Evolutionary conservation across 495 filamentous ascomycete genomes (phyloP).

Genomic region (Podospora pseudoanserina): DNA sequence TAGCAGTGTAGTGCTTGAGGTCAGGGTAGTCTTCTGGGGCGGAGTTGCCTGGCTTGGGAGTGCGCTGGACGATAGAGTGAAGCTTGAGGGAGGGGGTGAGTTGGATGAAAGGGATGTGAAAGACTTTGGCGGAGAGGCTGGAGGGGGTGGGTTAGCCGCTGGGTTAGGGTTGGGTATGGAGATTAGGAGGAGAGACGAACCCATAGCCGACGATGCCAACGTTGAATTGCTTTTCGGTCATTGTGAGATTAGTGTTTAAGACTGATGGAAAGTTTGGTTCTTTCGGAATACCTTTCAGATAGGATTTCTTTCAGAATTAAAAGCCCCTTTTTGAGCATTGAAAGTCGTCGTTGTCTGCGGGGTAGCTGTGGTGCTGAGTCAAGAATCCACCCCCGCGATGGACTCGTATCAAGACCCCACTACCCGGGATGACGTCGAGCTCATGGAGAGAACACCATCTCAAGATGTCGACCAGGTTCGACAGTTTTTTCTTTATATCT

Average conservation of each 20-base stretch:
- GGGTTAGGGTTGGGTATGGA: neutral
- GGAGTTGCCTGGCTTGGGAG: constrained; percentile 46
- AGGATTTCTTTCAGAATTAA: neutral
- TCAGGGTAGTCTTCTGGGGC: constrained; percentile 66
- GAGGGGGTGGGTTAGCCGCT: constrained; percentile 15
- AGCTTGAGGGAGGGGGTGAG: constrained; percentile 62
- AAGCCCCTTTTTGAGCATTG: neutral
- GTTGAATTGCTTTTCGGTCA: constrained; percentile 41
- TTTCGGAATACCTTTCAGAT: neutral
- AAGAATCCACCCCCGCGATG: neutral
- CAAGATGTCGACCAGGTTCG: neutral
- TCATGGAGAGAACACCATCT: neutral
- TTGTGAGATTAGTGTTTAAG: neutral
- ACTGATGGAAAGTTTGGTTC: neutral
- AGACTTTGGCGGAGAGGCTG: constrained; percentile 79
- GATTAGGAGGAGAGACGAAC: constrained; percentile 28
- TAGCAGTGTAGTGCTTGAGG: constrained; percentile 59
- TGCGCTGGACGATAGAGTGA: constrained; percentile 75
- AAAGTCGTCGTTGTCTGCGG: neutral
- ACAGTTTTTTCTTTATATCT: no score
- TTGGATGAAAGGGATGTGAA: constrained; percentile 84
- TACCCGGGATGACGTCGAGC: neutral
- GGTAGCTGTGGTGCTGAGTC: neutral
- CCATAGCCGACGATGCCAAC: constrained; percentile 56
- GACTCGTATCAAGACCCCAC: neutral